phyloP scores from a whole-genome alignment of 768 basidiomycete genomes.

The Pholiota molesta region DNA sequence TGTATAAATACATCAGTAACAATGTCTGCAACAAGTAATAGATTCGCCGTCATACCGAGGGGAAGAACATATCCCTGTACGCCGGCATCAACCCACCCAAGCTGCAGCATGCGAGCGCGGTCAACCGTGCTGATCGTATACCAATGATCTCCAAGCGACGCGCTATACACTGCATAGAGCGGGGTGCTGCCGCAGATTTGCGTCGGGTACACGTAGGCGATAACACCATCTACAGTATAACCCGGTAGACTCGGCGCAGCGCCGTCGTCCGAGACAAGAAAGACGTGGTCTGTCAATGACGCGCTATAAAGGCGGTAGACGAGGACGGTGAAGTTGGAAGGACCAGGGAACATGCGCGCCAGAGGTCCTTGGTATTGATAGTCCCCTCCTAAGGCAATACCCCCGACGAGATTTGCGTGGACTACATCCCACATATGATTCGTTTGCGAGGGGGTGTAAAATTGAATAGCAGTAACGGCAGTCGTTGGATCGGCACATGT shows the following conservation, averaged over 20 bases:
- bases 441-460: too few species aligned
- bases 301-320: neutral
- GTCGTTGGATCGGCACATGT: too few species aligned
- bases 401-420: neutral
- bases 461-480: too few species aligned
- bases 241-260: neutral
- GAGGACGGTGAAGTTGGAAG: neutral
- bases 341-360: neutral
- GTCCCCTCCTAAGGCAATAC: neutral
- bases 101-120: neutral
- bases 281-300: neutral
- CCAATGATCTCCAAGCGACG: neutral
- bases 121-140: neutral
- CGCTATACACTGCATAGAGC: neutral
- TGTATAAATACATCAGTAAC: too few species aligned
- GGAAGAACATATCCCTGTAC: neutral
- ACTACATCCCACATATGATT: neutral
- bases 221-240: neutral
- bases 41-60: neutral
- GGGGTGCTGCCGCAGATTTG: neutral
- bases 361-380: neutral
- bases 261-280: neutral
- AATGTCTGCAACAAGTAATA: neutral
- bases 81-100: neutral
- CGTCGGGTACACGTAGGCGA: neutral